Percentiles rank a stretch among this genome's conserved stretches.
Evolutionary conservation across 2,329 filamentous ascomycete genomes (phyloP).

Genomic region (Fusarium sp.): DNA sequence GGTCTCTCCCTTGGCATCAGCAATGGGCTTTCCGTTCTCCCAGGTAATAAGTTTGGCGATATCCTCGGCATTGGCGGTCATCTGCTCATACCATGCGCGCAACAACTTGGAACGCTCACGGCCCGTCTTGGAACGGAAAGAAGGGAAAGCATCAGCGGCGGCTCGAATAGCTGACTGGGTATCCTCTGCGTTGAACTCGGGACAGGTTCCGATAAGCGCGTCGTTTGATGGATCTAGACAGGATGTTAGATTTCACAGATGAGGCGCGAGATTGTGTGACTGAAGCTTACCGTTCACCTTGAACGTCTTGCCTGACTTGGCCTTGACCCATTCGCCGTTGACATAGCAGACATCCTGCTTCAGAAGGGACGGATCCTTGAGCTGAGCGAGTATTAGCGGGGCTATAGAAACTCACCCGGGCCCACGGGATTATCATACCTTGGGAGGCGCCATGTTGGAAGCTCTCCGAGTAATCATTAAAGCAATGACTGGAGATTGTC

Average conservation of each 20-base stretch:
- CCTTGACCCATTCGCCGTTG: constrained; percentile 90
- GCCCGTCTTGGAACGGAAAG: constrained; percentile 74
- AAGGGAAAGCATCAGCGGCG: constrained; percentile 76
- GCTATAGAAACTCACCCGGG: not conserved
- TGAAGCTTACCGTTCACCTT: constrained; percentile 71
- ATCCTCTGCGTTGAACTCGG: constrained; percentile 82
- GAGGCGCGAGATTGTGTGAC: not conserved
- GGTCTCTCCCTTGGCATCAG: constrained; percentile 76
- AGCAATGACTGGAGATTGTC: constrained; percentile 44
- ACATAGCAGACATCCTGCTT: constrained; percentile 85
- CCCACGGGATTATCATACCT: constrained; percentile 46
- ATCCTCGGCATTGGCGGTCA: constrained; percentile 80
- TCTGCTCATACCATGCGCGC: constrained; percentile 81
- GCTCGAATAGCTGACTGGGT: constrained; percentile 82
- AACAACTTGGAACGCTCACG: constrained; percentile 77
- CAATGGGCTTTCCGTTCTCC: constrained; percentile 87
- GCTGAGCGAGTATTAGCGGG: constrained; percentile 53
- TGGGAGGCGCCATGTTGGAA: constrained; percentile 57
- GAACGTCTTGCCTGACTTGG: constrained; percentile 89
- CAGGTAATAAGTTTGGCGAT: constrained; percentile 83
- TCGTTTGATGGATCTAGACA: constrained; percentile 79
- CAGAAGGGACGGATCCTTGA: constrained; percentile 81
- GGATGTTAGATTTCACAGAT: constrained; percentile 9
- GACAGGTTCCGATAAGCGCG: constrained; percentile 79
- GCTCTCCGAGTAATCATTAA: constrained; percentile 49